Percentiles rank a stretch among this genome's conserved stretches.
Evolutionary conservation across 331 rosid species (phyloP).

Genomic region (Rosa hybrid): DNA sequence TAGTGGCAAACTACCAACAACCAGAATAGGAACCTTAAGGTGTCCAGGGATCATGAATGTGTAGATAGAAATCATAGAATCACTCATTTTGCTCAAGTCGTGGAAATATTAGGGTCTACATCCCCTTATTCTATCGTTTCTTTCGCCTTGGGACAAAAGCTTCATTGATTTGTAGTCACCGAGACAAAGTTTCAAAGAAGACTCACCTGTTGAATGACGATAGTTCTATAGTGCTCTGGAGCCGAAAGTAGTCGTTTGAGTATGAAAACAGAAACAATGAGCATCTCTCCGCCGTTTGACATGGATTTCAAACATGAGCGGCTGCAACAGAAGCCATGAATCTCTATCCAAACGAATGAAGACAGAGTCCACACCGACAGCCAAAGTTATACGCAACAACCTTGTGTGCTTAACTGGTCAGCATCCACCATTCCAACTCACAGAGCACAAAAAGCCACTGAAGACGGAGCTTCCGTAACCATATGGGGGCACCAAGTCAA

Average conservation of each 20-base stretch:
- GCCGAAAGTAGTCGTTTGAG: not conserved
- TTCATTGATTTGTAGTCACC: not conserved
- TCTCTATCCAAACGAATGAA: not conserved
- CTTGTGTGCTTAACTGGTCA: conserved; percentile 1
- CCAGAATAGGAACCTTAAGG: not conserved
- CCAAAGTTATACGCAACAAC: not conserved
- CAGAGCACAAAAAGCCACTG: not conserved
- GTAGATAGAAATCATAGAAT: too few species aligned
- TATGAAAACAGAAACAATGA: not conserved
- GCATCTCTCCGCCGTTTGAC: not conserved
- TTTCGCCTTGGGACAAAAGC: not conserved
- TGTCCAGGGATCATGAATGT: not conserved
- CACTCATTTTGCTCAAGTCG: not conserved
- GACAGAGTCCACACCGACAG: not conserved
- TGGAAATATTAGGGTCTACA: not conserved
- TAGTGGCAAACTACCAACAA: not conserved
- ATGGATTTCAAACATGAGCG: not conserved
- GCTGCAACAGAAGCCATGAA: conserved; percentile 1
- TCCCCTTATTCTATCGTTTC: not conserved
- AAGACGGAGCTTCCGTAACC: conserved; percentile 14
- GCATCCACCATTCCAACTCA: not conserved
- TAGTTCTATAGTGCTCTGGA: not conserved
- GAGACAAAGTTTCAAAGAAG: not conserved
- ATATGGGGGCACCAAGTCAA: not conserved
- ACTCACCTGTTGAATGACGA: not conserved